Base-by-base conservation (phyloP, 2,329 filamentous ascomycete genomes). In the Venturia effusa region DNA sequence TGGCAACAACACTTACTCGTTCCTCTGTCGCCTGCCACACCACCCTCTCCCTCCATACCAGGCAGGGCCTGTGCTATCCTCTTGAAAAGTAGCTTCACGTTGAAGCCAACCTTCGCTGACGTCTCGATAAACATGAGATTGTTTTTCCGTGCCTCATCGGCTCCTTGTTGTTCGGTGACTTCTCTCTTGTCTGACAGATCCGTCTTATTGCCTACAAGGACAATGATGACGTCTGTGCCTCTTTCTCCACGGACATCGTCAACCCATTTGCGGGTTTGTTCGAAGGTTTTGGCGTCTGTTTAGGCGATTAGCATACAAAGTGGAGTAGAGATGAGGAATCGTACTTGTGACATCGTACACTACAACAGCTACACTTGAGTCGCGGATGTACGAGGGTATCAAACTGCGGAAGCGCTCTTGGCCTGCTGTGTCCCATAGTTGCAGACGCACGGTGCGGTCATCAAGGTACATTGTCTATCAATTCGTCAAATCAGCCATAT, bases 101-200 rank as follows among this genome's bases (percentile, higher is more conserved):
- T 99, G 78, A 97, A 92, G 48, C 95, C 92, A 15, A 96, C 83
- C 83, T 99, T 99, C 63, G 94, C 94, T 76, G 92, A 97, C 63
- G 94, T 99, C 82, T 99, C 94, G 71, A 99, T 94, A 73, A 99
- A 99, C 90, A 99, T 97, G 69, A 97, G 81, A 69, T 94, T 94
- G 77, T 96, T 93, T 82, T 93, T 93, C 84, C 96, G 96, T 54
- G 93, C 93, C 79, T 99, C 94, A 71, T 97, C 94, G 77, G 99
- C 94, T 66, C 94, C 94, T 77, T 97, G 92, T 73, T 90, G 88
- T 41, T 92, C 95, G 51, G 93, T 99, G 66, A 99, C 94, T 78
- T 99, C 93, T 64, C 94, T 86, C 84, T 97, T 97, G 77, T 99
- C 94, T 77, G 94, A 96, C 76, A 99, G 78, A 82, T 99, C 94